Conservation (phyloP, 495 filamentous ascomycete species). For the Apiosordaria backusii region DNA sequence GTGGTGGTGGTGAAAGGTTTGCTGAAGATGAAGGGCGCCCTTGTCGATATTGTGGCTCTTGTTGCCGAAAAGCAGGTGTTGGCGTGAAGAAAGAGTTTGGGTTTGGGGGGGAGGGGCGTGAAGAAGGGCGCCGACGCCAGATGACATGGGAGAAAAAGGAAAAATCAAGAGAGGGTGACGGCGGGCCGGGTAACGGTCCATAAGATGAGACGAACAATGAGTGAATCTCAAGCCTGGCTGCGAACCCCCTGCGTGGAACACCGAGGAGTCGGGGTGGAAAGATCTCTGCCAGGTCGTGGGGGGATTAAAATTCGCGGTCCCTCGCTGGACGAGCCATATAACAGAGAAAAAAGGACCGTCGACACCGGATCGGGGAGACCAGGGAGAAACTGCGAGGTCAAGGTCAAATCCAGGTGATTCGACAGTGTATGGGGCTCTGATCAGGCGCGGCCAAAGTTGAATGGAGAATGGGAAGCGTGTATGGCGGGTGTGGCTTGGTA, state of each 20-base stretch:
- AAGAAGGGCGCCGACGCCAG: conserved; percentile 8
- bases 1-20: conserved; percentile 8
- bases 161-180: conserved; percentile 8
- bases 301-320: not conserved
- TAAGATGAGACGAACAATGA: conserved; percentile 27
- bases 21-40: not conserved
- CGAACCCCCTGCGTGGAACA: conserved; percentile 1
- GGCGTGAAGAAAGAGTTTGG: conserved; percentile 6
- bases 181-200: conserved; percentile 29
- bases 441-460: not conserved
- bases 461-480: not conserved
- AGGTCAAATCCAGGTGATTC: not conserved
- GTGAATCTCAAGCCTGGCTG: conserved; percentile 6
- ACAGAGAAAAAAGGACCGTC: not conserved
- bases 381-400: not conserved
- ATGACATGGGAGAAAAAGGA: conserved; percentile 17
- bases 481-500: conserved; percentile 3
- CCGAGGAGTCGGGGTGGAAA: not conserved
- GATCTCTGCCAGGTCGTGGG: not conserved
- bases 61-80: conserved; percentile 10
- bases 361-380: not conserved
- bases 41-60: not conserved
- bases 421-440: not conserved
- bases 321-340: too few relatives aligned
- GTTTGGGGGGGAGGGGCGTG: conserved; percentile 4